Evolutionary conservation across 257 asterid genomes (phyloP).

Genomic region (Przewalskia tangutica): DNA sequence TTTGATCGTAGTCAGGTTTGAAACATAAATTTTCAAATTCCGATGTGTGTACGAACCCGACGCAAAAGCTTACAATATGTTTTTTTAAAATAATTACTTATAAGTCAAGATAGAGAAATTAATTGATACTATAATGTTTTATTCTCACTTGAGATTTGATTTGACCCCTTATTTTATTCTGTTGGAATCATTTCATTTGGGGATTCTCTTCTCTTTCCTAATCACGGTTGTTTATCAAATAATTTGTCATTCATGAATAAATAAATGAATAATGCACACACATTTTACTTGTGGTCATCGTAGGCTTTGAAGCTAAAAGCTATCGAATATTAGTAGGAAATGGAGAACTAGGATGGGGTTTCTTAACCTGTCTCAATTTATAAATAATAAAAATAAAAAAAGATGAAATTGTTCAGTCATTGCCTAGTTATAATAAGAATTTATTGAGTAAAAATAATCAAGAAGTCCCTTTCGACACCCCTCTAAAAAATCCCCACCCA

Average conservation of each 20-base stretch:
- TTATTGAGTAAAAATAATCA: neutral
- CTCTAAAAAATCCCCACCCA: neutral
- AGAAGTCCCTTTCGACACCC: neutral
- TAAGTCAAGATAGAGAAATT: neutral
- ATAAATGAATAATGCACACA: neutral
- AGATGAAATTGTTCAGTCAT: neutral
- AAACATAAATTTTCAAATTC: too few relatives aligned
- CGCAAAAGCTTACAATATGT: too few relatives aligned
- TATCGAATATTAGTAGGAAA: neutral
- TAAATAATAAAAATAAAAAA: too few relatives aligned
- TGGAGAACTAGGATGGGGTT: neutral
- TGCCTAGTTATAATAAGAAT: neutral
- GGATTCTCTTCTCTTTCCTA: neutral
- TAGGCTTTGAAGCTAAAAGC: neutral
- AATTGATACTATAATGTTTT: conserved; percentile 1
- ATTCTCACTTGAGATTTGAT: neutral
- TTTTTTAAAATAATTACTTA: neutral
- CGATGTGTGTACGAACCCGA: too few relatives aligned
- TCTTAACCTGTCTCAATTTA: neutral
- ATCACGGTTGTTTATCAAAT: neutral
- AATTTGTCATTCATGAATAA: neutral
- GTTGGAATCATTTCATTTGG: neutral
- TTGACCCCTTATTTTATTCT: neutral
- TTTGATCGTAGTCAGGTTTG: too few relatives aligned
- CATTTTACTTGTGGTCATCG: neutral